A percentile compares a stretch with the other conserved stretches of the same genome.
These are phyloP conservation scores for Haplosporangium sp. DNA, from an alignment of 371 early-diverging fungal species.

Conservation along the genomic window DNA sequence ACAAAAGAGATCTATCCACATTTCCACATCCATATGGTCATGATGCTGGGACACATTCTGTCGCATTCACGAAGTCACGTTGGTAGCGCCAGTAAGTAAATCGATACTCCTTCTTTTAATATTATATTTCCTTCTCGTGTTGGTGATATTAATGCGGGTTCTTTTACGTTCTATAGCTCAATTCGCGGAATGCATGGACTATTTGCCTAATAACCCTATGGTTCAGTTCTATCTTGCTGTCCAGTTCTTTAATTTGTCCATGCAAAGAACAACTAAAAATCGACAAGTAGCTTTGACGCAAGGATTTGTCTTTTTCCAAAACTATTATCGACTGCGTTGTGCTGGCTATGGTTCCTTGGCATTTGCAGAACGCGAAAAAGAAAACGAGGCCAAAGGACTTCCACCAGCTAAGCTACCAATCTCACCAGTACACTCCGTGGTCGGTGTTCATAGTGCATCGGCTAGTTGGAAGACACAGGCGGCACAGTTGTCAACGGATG, in stretches of 20 bases:
- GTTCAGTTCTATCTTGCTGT: slow-evolving; percentile 73
- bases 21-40: slow-evolving; percentile 57
- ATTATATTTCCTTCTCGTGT: background rate
- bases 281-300: slow-evolving; percentile 65
- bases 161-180: slow-evolving; percentile 59
- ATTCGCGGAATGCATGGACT: slow-evolving; percentile 70
- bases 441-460: slow-evolving; percentile 10
- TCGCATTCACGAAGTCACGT: slow-evolving; percentile 65
- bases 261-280: slow-evolving; percentile 77
- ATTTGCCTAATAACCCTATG: slow-evolving; percentile 72
- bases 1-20: slow-evolving; percentile 21
- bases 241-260: slow-evolving; percentile 71
- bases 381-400: slow-evolving; percentile 20
- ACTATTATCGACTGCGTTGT: slow-evolving; percentile 69
- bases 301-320: slow-evolving; percentile 77
- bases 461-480: slow-evolving; percentile 21
- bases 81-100: slow-evolving; percentile 68
- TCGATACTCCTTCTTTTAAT: background rate
- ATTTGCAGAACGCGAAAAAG: slow-evolving; percentile 29
- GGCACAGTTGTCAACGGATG: slow-evolving; percentile 11
- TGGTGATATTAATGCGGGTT: background rate
- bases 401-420: background rate
- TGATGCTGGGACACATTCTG: slow-evolving; percentile 73
- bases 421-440: slow-evolving; percentile 7
- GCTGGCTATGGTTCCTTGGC: slow-evolving; percentile 38